phyloP scores from a whole-genome alignment of 495 filamentous ascomycete genomes.

The Ascobolus immersus region DNA sequence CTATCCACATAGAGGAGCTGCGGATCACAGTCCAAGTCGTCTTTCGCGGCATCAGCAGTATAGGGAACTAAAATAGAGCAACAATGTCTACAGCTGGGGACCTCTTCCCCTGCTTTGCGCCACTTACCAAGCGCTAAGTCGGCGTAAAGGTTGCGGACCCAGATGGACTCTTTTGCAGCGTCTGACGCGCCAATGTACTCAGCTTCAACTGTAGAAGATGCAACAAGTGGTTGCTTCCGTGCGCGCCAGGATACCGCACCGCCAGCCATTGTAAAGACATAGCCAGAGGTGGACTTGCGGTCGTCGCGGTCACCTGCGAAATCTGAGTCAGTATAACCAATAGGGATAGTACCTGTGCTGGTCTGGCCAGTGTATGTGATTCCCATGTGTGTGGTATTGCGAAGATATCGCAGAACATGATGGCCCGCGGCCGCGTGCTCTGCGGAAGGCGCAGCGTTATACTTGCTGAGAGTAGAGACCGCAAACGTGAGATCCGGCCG shows the following conservation, averaged over 20 bases:
- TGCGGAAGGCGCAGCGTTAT: not conserved
- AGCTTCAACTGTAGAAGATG: conserved; percentile 3
- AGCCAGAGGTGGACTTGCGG: conserved; percentile 6
- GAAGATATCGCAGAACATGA: conserved; percentile 8
- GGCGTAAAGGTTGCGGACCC: conserved; percentile 1
- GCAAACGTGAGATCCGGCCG: conserved; percentile 11
- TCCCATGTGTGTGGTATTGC: not conserved
- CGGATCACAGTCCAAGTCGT: no score
- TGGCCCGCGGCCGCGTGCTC: conserved; percentile 4
- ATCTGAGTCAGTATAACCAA: conserved; percentile 3
- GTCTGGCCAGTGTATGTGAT: conserved; percentile 1
- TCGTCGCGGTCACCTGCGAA: conserved; percentile 4
- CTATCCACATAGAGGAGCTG: conserved; percentile 5
- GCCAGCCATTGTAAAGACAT: conserved; percentile 5
- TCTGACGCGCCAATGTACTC: conserved; percentile 6
- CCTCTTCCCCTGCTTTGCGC: no score
- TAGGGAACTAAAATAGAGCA: no score
- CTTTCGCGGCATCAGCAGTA: no score
- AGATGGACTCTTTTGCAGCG: conserved; percentile 3
- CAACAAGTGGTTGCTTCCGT: conserved; percentile 6
- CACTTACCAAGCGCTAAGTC: conserved; percentile 1
- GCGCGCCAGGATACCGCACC: conserved; percentile 7
- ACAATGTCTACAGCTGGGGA: no score
- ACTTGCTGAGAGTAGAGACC: conserved; percentile 3
- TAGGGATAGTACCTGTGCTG: not conserved